Percentiles rank a stretch among this genome's conserved stretches.
Conservation (phyloP, 148 eudicot genomes). For the Tetragonia tetragonoides region DNA sequence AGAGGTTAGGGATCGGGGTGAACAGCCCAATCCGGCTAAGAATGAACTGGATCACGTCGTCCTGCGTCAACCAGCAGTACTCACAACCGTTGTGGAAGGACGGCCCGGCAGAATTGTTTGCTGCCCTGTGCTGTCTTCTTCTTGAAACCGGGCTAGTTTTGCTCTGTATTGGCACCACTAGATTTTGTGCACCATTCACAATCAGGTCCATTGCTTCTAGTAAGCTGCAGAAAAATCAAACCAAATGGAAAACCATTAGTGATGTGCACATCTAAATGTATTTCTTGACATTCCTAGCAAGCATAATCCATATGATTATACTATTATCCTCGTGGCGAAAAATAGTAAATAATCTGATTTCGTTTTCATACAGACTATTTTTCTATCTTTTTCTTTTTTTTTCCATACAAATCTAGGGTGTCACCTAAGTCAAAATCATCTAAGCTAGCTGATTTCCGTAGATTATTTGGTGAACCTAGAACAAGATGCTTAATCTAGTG, state of each 20-base stretch:
- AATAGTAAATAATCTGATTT: too few species aligned
- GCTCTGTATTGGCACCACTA: slow-evolving; percentile 68
- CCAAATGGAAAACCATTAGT: slow-evolving; percentile 4
- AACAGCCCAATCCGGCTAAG: slow-evolving; percentile 67
- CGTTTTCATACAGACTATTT: too few species aligned
- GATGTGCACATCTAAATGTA: too few species aligned
- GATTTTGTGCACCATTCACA: slow-evolving; percentile 68
- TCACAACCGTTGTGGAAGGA: slow-evolving; percentile 50
- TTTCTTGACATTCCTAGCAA: too few species aligned
- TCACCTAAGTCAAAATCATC: too few species aligned
- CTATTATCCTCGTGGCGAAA: too few species aligned
- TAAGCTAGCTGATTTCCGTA: too few species aligned
- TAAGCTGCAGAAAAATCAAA: slow-evolving; percentile 43
- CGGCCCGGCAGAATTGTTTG: slow-evolving; percentile 3
- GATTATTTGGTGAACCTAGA: background rate
- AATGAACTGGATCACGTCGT: slow-evolving; percentile 74
- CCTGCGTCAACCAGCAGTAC: slow-evolving; percentile 82
- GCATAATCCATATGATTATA: too few species aligned
- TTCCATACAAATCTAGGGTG: too few species aligned
- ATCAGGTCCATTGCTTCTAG: slow-evolving; percentile 74
- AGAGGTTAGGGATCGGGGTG: slow-evolving; percentile 46
- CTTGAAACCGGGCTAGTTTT: slow-evolving; percentile 22
- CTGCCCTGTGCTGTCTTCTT: slow-evolving; percentile 34
- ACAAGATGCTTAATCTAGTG: background rate
- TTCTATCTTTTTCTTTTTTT: too few species aligned